Percentiles rank a stretch among this genome's conserved stretches.
Conservation (phyloP, 441 rosid species). For the Euphorbia schlechtendalii region DNA sequence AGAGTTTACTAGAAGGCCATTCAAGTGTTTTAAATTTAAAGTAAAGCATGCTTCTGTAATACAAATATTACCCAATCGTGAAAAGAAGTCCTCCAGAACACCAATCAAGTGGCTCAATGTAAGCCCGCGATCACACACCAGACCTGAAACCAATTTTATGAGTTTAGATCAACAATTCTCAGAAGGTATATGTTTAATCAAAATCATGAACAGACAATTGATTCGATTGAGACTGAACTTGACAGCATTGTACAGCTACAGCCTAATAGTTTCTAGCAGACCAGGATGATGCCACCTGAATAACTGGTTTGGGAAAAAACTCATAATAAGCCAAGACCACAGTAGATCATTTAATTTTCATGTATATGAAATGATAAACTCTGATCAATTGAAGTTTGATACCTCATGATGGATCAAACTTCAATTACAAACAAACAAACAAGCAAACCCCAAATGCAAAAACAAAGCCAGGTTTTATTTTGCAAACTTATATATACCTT, state of each 20-base stretch:
- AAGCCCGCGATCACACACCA: slow-evolving; percentile 86
- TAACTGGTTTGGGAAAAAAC: background rate
- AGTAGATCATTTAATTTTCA: background rate
- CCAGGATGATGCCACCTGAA: background rate
- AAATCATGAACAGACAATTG: background rate
- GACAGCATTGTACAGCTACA: background rate
- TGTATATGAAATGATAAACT: no score
- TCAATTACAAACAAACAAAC: background rate
- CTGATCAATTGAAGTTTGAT: no score
- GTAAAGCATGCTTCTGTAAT: background rate
- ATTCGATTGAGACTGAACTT: background rate
- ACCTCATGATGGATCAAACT: background rate
- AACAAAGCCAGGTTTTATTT: slow-evolving; percentile 2
- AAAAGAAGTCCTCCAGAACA: slow-evolving; percentile 74
- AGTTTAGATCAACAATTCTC: background rate
- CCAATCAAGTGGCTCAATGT: slow-evolving; percentile 91
- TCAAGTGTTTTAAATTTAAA: background rate
- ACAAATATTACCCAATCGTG: slow-evolving; percentile 56
- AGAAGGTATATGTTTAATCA: background rate
- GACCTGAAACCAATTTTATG: slow-evolving; percentile 46
- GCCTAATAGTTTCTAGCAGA: background rate
- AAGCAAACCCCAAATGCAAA: background rate
- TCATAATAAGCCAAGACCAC: slow-evolving; percentile 2
- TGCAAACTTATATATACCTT: slow-evolving; percentile 41
- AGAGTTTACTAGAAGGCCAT: background rate